These are phyloP conservation scores for Aspergillus bombycis DNA, from an alignment of 2,329 filamentous ascomycete genomes.

Conservation along the genomic window DNA sequence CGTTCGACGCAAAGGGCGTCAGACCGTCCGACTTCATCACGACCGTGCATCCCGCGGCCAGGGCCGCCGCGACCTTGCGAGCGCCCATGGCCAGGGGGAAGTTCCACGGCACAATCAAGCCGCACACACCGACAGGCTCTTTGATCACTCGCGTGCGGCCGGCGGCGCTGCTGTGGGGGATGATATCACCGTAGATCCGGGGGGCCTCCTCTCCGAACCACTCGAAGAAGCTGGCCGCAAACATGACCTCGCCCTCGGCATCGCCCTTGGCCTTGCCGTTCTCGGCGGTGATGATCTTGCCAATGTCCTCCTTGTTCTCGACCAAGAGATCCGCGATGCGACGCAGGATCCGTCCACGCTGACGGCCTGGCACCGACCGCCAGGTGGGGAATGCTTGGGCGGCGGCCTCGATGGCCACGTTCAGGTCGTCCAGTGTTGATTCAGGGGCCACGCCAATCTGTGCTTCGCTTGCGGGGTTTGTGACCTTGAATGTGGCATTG, in stretches of 20 bases:
- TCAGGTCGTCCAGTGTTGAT: constrained; percentile 73
- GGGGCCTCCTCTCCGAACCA: constrained; percentile 65
- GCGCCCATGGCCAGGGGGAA: constrained; percentile 56
- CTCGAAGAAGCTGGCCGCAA: constrained; percentile 60
- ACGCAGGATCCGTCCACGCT: constrained; percentile 60
- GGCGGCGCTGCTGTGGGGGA: constrained; percentile 57
- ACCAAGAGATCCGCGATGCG: constrained; percentile 66
- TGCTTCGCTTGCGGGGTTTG: constrained; percentile 76
- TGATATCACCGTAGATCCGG: constrained; percentile 59
- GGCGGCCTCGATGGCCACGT: constrained; percentile 77
- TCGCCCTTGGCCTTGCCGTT: constrained; percentile 66
- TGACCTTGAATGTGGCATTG: constrained; percentile 84
- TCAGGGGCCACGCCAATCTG: constrained; percentile 78
- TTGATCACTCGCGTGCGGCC: constrained; percentile 62
- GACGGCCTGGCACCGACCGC: constrained; percentile 59
- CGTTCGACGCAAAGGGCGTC: constrained; percentile 84
- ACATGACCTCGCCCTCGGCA: constrained; percentile 57
- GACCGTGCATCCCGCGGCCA: constrained; percentile 88
- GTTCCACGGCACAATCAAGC: constrained; percentile 68
- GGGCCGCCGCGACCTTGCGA: constrained; percentile 54
- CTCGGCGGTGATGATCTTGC: constrained; percentile 65
- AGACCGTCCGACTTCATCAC: constrained; percentile 87
- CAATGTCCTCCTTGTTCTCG: constrained; percentile 64
- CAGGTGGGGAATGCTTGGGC: constrained; percentile 65
- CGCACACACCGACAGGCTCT: constrained; percentile 67